These are phyloP conservation scores for Sophora flavescens DNA, from an alignment of 306 rosid genomes.

Conservation along the genomic window DNA sequence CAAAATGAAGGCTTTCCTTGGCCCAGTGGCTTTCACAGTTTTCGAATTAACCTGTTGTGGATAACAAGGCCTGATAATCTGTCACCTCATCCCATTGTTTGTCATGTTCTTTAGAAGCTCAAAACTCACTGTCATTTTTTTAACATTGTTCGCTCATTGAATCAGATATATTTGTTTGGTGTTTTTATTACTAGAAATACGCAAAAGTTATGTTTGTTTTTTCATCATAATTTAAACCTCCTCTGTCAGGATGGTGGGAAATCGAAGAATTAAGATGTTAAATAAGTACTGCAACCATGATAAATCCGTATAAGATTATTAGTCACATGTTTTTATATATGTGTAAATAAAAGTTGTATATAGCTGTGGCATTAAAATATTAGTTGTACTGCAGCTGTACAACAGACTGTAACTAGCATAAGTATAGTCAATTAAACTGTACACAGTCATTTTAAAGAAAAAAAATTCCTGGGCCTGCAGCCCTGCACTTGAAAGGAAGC, in stretches of 20 bases:
- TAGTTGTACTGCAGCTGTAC: neutral
- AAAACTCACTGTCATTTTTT: neutral
- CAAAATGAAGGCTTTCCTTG: neutral
- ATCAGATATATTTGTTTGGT: neutral
- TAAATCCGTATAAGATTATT: neutral
- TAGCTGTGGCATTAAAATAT: neutral
- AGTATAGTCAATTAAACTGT: neutral
- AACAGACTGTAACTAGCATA: neutral
- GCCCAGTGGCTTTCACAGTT: neutral
- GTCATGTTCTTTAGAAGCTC: too few relatives aligned
- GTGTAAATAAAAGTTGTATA: neutral
- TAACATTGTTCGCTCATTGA: neutral
- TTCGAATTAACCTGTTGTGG: neutral
- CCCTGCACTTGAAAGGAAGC: neutral
- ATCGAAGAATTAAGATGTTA: neutral
- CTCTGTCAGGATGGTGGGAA: neutral
- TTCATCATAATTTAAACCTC: neutral
- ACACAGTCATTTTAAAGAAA: neutral
- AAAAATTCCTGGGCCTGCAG: neutral
- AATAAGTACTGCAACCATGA: neutral
- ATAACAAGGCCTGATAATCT: neutral
- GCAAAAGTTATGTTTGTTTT: neutral
- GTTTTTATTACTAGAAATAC: neutral
- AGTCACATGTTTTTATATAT: neutral
- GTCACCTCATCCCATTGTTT: constrained; percentile 2